phyloP scores from a whole-genome alignment of 352 stramenopile species.

The Pilasporangium apinafurcum region DNA sequence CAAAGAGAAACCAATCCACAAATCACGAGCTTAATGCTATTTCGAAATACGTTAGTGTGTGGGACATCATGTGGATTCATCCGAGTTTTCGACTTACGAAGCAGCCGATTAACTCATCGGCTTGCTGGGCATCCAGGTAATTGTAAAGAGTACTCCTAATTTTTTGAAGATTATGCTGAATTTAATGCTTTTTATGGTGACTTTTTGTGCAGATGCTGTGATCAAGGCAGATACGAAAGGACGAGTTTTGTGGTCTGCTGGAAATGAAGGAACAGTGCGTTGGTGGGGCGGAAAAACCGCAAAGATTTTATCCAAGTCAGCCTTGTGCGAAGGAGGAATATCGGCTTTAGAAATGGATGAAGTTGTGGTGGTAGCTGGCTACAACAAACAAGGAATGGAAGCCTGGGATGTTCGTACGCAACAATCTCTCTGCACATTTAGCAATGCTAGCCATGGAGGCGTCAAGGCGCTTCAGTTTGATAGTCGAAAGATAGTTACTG shows the following conservation, averaged over 20 bases:
- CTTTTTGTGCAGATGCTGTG: conserved; percentile 48
- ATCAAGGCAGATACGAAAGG: conserved; percentile 82
- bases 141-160: no score
- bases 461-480: conserved; percentile 79
- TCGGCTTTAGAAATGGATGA: conserved; percentile 86
- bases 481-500: conserved; percentile 81
- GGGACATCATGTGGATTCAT: conserved; percentile 85
- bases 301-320: conserved; percentile 82
- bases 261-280: conserved; percentile 72
- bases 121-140: conserved; percentile 82
- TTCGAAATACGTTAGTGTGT: conserved; percentile 83
- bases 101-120: conserved; percentile 69
- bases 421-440: conserved; percentile 82
- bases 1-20: conserved; percentile 57
- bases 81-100: conserved; percentile 81
- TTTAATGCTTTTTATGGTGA: background rate
- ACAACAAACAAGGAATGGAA: conserved; percentile 79
- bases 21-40: conserved; percentile 85
- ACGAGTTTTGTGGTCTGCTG: conserved; percentile 80
- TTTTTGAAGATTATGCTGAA: conserved; percentile 1
- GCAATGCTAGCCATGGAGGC: conserved; percentile 57
- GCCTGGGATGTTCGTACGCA: conserved; percentile 86
- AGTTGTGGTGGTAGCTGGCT: conserved; percentile 81
- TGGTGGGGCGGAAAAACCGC: conserved; percentile 87
- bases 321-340: conserved; percentile 66